These are phyloP conservation scores for Salvia miltiorrhiza DNA, from an alignment of 257 asterid species.

Conservation along the genomic window DNA sequence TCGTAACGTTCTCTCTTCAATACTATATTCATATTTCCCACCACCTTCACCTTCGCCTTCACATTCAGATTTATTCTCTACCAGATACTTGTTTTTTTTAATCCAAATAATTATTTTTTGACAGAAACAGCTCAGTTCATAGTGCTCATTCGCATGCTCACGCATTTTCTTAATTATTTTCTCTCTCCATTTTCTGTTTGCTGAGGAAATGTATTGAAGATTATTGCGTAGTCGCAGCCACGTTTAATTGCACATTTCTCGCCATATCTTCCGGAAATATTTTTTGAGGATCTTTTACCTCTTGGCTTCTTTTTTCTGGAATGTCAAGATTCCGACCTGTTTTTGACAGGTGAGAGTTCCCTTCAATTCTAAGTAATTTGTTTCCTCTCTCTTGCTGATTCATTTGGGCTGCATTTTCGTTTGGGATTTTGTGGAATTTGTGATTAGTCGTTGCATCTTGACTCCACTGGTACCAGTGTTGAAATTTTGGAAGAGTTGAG, in stretches of 20 bases:
- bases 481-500: constrained; percentile 1
- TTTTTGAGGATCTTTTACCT: neutral
- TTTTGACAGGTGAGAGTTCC: constrained; percentile 21
- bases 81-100: neutral
- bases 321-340: constrained; percentile 30
- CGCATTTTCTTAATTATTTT: constrained; percentile 10
- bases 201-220: constrained; percentile 12
- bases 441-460: constrained; percentile 3
- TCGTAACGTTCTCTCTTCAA: constrained; percentile 10
- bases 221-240: constrained; percentile 41
- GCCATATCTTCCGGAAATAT: constrained; percentile 25
- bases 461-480: constrained; percentile 8
- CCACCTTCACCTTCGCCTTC: constrained; percentile 35
- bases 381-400: constrained; percentile 17
- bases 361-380: neutral
- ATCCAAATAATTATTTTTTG: neutral
- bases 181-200: constrained; percentile 21
- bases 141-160: constrained; percentile 24
- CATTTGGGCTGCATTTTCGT: constrained; percentile 27
- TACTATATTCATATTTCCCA: constrained; percentile 24
- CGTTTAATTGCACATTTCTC: constrained; percentile 39
- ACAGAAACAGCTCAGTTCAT: constrained; percentile 26
- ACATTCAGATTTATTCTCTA: constrained; percentile 20
- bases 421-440: neutral
- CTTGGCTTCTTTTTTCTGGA: constrained; percentile 9